Evolutionary conservation across 2,329 filamentous ascomycete genomes (phyloP), one percentile per base, ranked within the genome.

Genomic region (Lachnellula arida): DNA sequence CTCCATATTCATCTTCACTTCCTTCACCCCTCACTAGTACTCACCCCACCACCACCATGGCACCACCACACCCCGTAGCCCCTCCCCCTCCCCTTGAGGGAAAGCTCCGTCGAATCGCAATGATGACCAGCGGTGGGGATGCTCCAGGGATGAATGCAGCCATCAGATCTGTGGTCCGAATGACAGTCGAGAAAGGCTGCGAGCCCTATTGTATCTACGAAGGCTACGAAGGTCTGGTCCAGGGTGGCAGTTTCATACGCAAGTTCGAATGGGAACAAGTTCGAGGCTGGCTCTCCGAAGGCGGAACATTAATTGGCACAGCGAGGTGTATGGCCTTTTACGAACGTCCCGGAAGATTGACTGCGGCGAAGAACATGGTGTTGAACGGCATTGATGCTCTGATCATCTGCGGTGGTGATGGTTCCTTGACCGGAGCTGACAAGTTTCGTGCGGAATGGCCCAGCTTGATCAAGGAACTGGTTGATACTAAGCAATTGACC

Each of bases 341-440:
- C 75, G 88, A 97, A 73, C 87, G 94, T 47, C 77, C 86, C 32
- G 94, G 94, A 17, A 87, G 94, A 62, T 75, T 96, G 58, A 81
- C 78, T 53, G 94, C 91, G 1, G 94, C 94, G 57, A 96, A 93
- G 79, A 97, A 99, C 77, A 87, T 99, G 85, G 83, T 99, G 43
- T 74, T 91, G 58, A 85, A 90, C 64, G 94, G 94, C 69, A 97
- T 99, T 64, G 91, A 99, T 71, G 94, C 94, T 53, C 80, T 99
- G 66, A 88, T 99, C 67, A 95, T 99, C 70, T 97, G 93, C 72
- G 94, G 94, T 71, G 94, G 94, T 76, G 94, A 99, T 71, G 94
- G 94, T 60, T 96, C 91, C 63, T 81, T 99, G 68, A 99, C 94
- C 11, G 94, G 94, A 70, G 94, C 94, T 53, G 94, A 99, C 78